Evolutionary conservation across 2,329 filamentous ascomycete species (phyloP).

Genomic region (Arthroderma sp.): DNA sequence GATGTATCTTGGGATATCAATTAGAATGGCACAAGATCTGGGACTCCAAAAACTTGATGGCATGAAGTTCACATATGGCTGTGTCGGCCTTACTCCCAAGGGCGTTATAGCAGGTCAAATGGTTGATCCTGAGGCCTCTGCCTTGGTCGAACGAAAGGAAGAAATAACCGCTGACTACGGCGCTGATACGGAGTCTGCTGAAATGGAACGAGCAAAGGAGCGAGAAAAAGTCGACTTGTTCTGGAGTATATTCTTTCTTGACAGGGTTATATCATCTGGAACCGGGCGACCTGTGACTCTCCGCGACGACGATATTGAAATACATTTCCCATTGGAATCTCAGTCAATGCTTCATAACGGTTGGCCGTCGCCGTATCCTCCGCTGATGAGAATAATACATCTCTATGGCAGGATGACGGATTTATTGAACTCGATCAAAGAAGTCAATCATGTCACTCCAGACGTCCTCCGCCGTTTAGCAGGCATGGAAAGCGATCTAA

Average conservation of each 20-base stretch:
- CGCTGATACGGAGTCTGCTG: constrained; percentile 36
- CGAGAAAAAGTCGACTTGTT: constrained; percentile 77
- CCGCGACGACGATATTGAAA: constrained; percentile 72
- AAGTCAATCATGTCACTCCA: constrained; percentile 59
- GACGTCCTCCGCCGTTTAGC: constrained; percentile 61
- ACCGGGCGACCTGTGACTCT: constrained; percentile 75
- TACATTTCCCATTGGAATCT: constrained; percentile 52
- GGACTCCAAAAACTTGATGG: constrained; percentile 74
- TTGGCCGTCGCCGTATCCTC: constrained; percentile 68
- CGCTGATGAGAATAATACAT: constrained; percentile 71
- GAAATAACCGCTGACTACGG: constrained; percentile 34
- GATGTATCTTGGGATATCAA: constrained; percentile 86
- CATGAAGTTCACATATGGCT: constrained; percentile 46
- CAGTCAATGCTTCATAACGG: constrained; percentile 44
- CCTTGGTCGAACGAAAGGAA: not conserved
- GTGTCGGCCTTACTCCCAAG: constrained; percentile 44
- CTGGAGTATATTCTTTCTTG: constrained; percentile 80
- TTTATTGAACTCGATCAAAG: constrained; percentile 66
- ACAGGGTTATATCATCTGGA: constrained; percentile 76
- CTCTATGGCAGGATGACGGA: constrained; percentile 77
- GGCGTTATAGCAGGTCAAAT: constrained; percentile 35
- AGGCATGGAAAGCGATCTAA: constrained; percentile 71
- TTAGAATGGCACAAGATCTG: constrained; percentile 68
- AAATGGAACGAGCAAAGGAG: constrained; percentile 50
- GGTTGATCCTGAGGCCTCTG: not conserved